Percentiles rank a stretch among this genome's conserved stretches.
Conservation (phyloP, 2,329 filamentous ascomycete species). For the Rutstroemia sp. region DNA sequence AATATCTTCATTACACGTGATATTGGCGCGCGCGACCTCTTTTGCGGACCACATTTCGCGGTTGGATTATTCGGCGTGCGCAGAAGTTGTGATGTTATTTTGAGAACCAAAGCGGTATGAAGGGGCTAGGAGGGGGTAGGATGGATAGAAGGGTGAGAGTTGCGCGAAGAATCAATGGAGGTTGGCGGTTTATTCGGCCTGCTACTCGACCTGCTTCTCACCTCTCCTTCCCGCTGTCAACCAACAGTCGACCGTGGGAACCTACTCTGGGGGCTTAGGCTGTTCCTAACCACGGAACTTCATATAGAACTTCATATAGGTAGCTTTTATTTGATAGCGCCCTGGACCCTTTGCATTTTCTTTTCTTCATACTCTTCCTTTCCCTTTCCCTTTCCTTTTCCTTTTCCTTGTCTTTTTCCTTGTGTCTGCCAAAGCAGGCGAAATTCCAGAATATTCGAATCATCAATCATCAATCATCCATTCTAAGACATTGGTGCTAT, state of each 20-base stretch:
- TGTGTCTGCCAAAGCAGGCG: not conserved
- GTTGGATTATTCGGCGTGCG: not conserved
- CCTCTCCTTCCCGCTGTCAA: not conserved
- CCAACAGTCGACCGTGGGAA: not conserved
- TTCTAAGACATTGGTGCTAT: not conserved
- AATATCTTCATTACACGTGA: not conserved
- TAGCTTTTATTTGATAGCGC: no score
- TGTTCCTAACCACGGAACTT: no score
- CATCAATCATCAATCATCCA: not conserved
- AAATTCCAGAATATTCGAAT: no score
- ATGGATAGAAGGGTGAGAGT: no score
- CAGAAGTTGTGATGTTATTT: not conserved
- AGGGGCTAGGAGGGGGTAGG: not conserved
- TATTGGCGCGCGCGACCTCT: slow-evolving; percentile 5
- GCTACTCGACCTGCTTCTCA: not conserved
- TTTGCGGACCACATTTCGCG: not conserved
- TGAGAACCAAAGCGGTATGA: not conserved
- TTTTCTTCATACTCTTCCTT: not conserved
- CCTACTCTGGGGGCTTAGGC: no score
- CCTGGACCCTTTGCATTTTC: not conserved
- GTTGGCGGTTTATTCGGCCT: slow-evolving; percentile 1
- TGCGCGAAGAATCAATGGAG: no score
- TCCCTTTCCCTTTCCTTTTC: not conserved
- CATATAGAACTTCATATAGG: no score
- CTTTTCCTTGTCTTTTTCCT: not conserved